Conservation (phyloP, 495 filamentous ascomycete species). For the Poronia punctata region DNA sequence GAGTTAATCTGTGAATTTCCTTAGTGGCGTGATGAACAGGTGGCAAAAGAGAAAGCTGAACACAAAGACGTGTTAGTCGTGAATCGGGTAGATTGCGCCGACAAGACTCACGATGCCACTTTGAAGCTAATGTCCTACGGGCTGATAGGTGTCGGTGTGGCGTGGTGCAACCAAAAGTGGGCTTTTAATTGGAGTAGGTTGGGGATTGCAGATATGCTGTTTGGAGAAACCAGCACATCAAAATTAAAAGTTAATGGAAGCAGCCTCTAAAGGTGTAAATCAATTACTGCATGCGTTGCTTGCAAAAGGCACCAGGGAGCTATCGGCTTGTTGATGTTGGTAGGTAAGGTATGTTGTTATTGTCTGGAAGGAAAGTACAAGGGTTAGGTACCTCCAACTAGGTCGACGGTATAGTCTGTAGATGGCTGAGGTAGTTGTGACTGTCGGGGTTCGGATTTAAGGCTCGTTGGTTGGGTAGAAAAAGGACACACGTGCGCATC, state of each 20-base stretch:
- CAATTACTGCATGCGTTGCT: conserved; percentile 10
- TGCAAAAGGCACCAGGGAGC: conserved; percentile 10
- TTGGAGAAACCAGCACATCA: too few species aligned
- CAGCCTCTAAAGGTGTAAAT: conserved; percentile 6
- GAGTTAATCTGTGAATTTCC: too few species aligned
- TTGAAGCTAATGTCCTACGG: too few species aligned
- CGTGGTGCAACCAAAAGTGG: neutral
- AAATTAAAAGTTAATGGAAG: conserved; percentile 2
- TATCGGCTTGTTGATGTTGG: too few species aligned
- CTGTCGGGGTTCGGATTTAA: conserved; percentile 15
- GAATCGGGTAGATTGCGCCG: conserved; percentile 5
- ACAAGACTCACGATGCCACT: conserved; percentile 11
- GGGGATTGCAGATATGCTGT: too few species aligned
- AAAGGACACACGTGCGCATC: conserved; percentile 24
- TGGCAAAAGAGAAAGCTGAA: too few species aligned
- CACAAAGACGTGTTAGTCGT: too few species aligned
- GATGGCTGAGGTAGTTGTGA: conserved; percentile 1
- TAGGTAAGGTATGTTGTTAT: too few species aligned
- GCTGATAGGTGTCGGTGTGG: neutral
- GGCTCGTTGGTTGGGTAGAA: conserved; percentile 27
- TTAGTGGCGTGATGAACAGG: too few species aligned
- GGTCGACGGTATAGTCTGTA: too few species aligned
- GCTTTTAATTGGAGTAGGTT: conserved; percentile 11
- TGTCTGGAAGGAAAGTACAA: conserved; percentile 11
- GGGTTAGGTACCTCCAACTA: conserved; percentile 12